These are phyloP conservation scores for Carex littledalei DNA, from an alignment of 176 grass and related monocot species.

Conservation along the genomic window DNA sequence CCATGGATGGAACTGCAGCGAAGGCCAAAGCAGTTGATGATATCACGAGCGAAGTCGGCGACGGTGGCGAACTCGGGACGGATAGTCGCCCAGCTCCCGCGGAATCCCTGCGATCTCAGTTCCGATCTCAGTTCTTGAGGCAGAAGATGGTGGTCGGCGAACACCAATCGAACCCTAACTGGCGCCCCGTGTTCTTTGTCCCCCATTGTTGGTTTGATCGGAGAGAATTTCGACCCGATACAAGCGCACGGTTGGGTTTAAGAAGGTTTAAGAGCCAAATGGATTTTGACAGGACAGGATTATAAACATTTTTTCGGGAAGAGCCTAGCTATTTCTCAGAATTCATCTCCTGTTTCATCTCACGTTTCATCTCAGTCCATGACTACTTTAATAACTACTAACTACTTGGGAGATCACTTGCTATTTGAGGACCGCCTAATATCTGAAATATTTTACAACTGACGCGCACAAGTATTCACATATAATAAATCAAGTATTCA, in stretches of 20 bases:
- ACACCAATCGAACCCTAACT: conserved; percentile 3
- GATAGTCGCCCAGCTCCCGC: background rate
- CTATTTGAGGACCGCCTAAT: no score
- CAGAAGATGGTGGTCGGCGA: conserved; percentile 6
- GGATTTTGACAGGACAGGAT: no score
- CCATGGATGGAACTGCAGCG: background rate
- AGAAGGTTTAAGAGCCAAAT: no score
- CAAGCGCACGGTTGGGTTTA: background rate
- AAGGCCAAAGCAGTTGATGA: background rate
- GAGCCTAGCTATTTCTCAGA: no score
- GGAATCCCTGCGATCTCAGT: background rate
- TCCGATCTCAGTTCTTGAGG: conserved; percentile 6
- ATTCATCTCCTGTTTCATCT: no score
- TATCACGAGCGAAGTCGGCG: background rate
- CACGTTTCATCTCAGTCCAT: no score
- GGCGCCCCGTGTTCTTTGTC: background rate
- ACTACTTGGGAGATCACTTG: no score
- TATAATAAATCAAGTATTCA: no score
- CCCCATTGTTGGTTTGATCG: background rate
- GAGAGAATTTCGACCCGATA: background rate
- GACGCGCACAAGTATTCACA: no score
- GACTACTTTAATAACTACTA: no score
- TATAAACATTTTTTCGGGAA: no score
- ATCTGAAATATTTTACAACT: no score
- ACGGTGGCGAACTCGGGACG: background rate